Base-by-base conservation (phyloP, 805 yeast genomes). In the Metschnikowia vanudenii region DNA sequence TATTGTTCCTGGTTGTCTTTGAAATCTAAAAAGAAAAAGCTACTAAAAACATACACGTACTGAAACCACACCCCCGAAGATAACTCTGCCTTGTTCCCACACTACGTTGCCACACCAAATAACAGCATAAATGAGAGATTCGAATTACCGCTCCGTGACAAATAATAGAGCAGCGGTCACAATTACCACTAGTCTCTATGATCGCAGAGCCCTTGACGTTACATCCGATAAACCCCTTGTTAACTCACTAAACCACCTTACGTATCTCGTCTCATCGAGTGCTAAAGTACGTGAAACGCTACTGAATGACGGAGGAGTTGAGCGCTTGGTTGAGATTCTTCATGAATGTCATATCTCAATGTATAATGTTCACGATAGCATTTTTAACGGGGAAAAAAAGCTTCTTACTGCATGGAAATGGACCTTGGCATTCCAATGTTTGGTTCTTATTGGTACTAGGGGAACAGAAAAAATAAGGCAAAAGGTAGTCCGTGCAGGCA, bases 331-430 rank as follows among this genome's bases (percentile, higher is more conserved):
- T 32, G 85, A 85, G 45, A 92, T 92, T 28, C 69, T 92, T 45
- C 87, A 88, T 60, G 95, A 86, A 57, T 91, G 97, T 60, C 81
- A 79, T 51, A 67, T 66, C 54, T 54, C 63, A 37, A 61, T 66
- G 6, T 64, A 57, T 49, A 62, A 58, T 49, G 47, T 58, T 29
- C 55, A 46, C 38, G 73, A 67, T 42, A 62, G 56, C 47, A 62
- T 66, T 26, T 63, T 66, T 51, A 67, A 65, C 50, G 60, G 64
- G 40, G 77, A 73, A 47, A 65, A 61, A 51, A 73, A 69, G 49
- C 76, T 82, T 20, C 72, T 88, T 52, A 74, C 85, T n/a, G 91
- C 96, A 0, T 92, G 97, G 97, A 92, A 92, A 69, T 92, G 99
- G 99, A 88, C 96, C 5, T 70, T 92, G 45, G 88, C 97, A 0